Evolutionary conservation across 2,329 filamentous ascomycete genomes (phyloP).

Genomic region (Chlorencoelia australis): DNA sequence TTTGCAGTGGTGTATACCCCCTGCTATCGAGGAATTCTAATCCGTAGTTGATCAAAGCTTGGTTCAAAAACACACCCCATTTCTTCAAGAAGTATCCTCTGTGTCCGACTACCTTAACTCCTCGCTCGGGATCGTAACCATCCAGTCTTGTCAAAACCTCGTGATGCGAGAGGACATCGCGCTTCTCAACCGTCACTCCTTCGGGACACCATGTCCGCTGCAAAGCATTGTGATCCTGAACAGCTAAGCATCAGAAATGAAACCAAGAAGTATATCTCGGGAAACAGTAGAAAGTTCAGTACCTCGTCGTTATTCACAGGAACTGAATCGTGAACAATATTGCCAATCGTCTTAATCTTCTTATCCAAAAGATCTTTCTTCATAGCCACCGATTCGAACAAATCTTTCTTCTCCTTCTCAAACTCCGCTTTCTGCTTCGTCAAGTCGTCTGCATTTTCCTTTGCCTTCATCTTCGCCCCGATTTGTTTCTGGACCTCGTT

Average conservation of each 20-base stretch:
- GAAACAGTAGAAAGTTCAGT: too few relatives aligned
- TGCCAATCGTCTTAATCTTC: conserved; percentile 79
- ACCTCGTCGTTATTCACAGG: conserved; percentile 75
- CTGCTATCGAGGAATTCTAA: conserved; percentile 76
- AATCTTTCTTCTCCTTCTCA: conserved; percentile 71
- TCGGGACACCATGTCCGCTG: conserved; percentile 74
- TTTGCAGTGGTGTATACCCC: conserved; percentile 74
- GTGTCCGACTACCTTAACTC: conserved; percentile 89
- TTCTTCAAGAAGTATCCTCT: conserved; percentile 85
- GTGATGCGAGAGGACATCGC: conserved; percentile 77
- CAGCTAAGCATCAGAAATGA: neutral
- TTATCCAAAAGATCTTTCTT: conserved; percentile 66
- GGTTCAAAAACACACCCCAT: conserved; percentile 85
- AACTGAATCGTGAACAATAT: conserved; percentile 84
- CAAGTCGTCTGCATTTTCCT: conserved; percentile 77
- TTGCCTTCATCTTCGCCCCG: conserved; percentile 84
- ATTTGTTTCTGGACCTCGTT: conserved; percentile 88
- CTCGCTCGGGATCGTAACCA: conserved; percentile 86
- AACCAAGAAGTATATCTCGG: too few relatives aligned
- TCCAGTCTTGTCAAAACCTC: conserved; percentile 82
- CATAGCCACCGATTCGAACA: conserved; percentile 62
- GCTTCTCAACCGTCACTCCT: conserved; percentile 63
- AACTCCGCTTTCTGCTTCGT: conserved; percentile 68
- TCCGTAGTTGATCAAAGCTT: conserved; percentile 91
- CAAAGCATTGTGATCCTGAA: conserved; percentile 66